phyloP scores from a whole-genome alignment of 306 rosid genomes.

The Begonia peltatifolia region DNA sequence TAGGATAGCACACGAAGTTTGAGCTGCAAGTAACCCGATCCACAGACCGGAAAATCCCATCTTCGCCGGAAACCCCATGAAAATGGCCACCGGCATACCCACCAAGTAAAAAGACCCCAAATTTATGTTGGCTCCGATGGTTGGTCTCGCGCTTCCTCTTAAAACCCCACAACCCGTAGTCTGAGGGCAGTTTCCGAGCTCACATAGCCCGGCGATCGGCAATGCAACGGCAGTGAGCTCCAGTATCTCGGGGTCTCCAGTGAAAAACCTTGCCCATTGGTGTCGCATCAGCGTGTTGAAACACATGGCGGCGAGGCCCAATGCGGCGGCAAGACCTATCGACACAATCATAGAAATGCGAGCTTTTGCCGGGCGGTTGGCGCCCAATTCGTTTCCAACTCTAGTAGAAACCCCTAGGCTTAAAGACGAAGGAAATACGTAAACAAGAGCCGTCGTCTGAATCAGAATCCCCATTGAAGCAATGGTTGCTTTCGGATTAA shows the following conservation, averaged over 20 bases:
- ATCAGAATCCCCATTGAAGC: slow-evolving; percentile 90
- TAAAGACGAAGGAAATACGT: slow-evolving; percentile 78
- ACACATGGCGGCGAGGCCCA: slow-evolving; percentile 56
- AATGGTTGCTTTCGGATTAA: slow-evolving; percentile 67
- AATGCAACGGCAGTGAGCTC: slow-evolving; percentile 60
- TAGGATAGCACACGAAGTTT: slow-evolving; percentile 59
- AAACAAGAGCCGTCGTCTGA: slow-evolving; percentile 72
- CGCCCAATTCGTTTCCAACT: slow-evolving; percentile 71
- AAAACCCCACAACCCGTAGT: slow-evolving; percentile 87
- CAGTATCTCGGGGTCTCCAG: slow-evolving; percentile 41
- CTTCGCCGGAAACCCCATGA: slow-evolving; percentile 44
- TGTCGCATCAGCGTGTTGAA: slow-evolving; percentile 63
- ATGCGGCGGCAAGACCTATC: slow-evolving; percentile 26
- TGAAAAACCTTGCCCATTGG: slow-evolving; percentile 74
- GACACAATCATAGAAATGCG: slow-evolving; percentile 68
- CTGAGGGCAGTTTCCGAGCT: slow-evolving; percentile 94
- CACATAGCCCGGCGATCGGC: slow-evolving; percentile 77
- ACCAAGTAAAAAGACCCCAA: slow-evolving; percentile 76
- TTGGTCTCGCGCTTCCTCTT: slow-evolving; percentile 80
- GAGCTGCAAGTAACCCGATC: slow-evolving; percentile 96
- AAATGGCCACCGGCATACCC: slow-evolving; percentile 75
- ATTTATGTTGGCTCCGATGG: slow-evolving; percentile 75
- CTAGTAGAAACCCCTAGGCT: slow-evolving; percentile 82
- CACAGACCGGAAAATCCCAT: slow-evolving; percentile 82
- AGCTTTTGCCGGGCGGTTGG: slow-evolving; percentile 59